Conservation (phyloP, 441 rosid genomes). For the Gossypium lobatum region DNA sequence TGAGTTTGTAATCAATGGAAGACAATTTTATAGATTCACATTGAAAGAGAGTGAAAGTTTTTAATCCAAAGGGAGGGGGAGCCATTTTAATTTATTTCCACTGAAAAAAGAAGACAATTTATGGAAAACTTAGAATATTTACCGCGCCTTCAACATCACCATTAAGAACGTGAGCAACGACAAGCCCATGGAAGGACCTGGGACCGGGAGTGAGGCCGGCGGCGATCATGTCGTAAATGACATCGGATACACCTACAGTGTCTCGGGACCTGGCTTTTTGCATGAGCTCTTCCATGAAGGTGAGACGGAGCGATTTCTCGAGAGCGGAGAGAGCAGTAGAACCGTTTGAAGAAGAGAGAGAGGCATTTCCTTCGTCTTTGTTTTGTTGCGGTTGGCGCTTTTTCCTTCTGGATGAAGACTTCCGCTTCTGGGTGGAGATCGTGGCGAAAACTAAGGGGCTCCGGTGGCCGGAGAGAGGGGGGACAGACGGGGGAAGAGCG, state of each 20-base stretch:
- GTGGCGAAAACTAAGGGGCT: constrained; percentile 9
- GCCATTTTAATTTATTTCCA: background rate
- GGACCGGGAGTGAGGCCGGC: constrained; percentile 92
- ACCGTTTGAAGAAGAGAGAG: constrained; percentile 19
- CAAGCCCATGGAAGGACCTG: constrained; percentile 87
- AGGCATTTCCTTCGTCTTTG: constrained; percentile 17
- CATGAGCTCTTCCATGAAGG: constrained; percentile 95
- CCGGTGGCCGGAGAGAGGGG: constrained; percentile 4
- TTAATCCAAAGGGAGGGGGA: background rate
- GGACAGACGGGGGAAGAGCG: background rate
- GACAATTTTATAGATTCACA: background rate
- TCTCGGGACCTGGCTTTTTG: constrained; percentile 68
- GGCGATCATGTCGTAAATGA: constrained; percentile 90
- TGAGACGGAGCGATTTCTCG: constrained; percentile 75
- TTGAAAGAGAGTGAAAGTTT: background rate
- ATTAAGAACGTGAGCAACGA: constrained; percentile 58
- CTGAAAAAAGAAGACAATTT: background rate
- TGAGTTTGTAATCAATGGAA: background rate
- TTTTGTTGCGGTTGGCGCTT: constrained; percentile 2
- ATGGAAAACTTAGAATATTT: constrained; percentile 16
- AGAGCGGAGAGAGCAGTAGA: constrained; percentile 45
- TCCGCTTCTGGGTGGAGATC: constrained; percentile 10
- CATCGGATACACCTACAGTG: constrained; percentile 53
- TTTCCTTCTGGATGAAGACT: constrained; percentile 13
- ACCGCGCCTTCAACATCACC: constrained; percentile 92